Conservation (phyloP, 306 rosid genomes). For the Cucumis melo region DNA sequence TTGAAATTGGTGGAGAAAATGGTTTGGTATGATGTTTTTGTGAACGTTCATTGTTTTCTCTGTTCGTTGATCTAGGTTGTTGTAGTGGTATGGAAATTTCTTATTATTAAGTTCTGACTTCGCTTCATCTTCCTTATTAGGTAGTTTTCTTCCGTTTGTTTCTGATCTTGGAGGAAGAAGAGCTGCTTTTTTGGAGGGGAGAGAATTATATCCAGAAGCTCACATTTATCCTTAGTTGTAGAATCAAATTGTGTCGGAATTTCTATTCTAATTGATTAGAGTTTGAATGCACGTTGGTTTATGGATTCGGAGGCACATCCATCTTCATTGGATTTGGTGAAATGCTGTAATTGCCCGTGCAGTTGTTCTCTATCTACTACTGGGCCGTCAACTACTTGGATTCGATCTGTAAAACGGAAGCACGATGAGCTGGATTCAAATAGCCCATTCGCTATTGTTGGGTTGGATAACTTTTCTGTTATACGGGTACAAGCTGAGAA, state of each 20-base stretch:
- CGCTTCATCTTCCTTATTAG: neutral
- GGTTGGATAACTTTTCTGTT: conserved; percentile 21
- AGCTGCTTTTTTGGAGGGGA: conserved; percentile 22
- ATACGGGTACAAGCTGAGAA: conserved; percentile 59
- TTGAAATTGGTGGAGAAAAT: neutral
- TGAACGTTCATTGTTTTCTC: neutral
- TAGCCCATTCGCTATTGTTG: conserved; percentile 29
- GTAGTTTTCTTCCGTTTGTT: conserved; percentile 26
- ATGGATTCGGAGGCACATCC: conserved; percentile 50
- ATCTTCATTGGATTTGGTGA: conserved; percentile 36
- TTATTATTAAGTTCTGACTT: conserved; percentile 2
- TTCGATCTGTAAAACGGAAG: conserved; percentile 75
- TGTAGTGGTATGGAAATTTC: neutral
- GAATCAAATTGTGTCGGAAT: conserved; percentile 6
- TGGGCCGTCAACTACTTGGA: conserved; percentile 51
- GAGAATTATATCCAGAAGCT: conserved; percentile 12
- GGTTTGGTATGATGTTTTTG: neutral
- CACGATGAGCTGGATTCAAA: conserved; percentile 46
- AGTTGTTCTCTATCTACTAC: conserved; percentile 29
- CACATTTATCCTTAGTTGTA: conserved; percentile 10
- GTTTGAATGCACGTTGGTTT: conserved; percentile 23
- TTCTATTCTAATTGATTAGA: conserved; percentile 17
- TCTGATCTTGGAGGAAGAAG: conserved; percentile 22
- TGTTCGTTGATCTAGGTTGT: conserved; percentile 1
- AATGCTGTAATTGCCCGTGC: conserved; percentile 56